Base-by-base conservation (phyloP, 257 asterid species). In the Leptodermis oblonga region DNA sequence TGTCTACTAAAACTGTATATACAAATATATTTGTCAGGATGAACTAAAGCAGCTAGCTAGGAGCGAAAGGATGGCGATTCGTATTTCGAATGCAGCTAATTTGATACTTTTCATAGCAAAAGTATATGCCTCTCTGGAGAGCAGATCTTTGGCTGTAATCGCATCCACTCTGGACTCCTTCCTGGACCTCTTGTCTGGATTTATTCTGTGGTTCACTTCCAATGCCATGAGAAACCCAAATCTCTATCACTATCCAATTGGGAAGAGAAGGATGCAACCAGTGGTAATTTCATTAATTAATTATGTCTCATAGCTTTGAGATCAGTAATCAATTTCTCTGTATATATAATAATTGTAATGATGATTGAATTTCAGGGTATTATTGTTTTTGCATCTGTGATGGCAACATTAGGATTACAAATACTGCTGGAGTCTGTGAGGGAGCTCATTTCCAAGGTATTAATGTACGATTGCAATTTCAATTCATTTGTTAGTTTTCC, bases 341-440 rank as follows among this genome's bases (percentile, higher is more conserved):
- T n/a, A n/a, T n/a, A n/a, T n/a, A n/a, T n/a, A n/a, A n/a, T n/a
- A n/a, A n/a, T n/a, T n/a, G n/a, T n/a, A n/a, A n/a, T n/a, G n/a
- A 45, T 9, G 20, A 34, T 31, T 62, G 18, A 18, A 76, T 78
- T 70, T 30, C 90, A 92, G 97, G 97, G 98, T 51, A 88, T 92
- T 51, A 87, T 92, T 64, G 96, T 88, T 48, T 92, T 92, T 77
- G 97, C 98, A 58, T 90, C 98, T 34, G 89, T 88, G 26, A 92
- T 92, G 97, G 97, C 97, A 31, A 92, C 98, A 42, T 79, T 92
- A 52, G 98, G 98, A 76, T 71, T 90, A 72, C 97, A 92, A 84
- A 87, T 90, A 51, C 78, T 92, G 75, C 82, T 92, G 7, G 97
- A 92, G 77, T 90, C 98, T 63, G 89, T 71, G 54, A 82, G 92